phyloP scores from a whole-genome alignment of 148 eudicot species.

The Persicaria tinctoria region DNA sequence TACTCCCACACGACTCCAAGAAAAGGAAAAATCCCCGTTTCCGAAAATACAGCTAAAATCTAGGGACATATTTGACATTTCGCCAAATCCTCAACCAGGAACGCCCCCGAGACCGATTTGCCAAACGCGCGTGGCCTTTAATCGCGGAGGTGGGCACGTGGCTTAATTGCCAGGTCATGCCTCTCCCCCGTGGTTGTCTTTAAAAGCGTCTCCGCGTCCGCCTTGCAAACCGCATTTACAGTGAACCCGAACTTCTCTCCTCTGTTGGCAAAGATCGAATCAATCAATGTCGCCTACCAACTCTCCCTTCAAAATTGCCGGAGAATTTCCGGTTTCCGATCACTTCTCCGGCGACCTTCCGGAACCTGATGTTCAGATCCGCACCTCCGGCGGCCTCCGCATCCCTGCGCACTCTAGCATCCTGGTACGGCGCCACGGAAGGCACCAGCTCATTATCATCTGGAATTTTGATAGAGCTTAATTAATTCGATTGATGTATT shows the following conservation, averaged over 20 bases:
- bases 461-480: no score
- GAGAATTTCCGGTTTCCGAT: constrained; percentile 16
- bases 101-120: not conserved
- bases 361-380: constrained; percentile 36
- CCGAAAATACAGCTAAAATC: not conserved
- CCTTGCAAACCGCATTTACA: not conserved
- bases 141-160: not conserved
- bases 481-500: not conserved
- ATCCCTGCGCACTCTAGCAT: constrained; percentile 61
- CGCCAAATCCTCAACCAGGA: not conserved
- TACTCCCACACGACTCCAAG: no score
- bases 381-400: constrained; percentile 49
- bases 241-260: not conserved
- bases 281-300: constrained; percentile 21
- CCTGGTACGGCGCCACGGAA: constrained; percentile 36
- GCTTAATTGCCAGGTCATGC: not conserved
- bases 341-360: constrained; percentile 22
- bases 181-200: not conserved
- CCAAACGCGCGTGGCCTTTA: not conserved
- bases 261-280: not conserved
- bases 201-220: not conserved
- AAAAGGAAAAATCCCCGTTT: not conserved
- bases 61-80: not conserved
- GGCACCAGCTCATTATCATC: not conserved
- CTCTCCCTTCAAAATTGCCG: constrained; percentile 14